These are phyloP conservation scores for Cardiospermum halicacabum DNA, from an alignment of 345 rosid species.

Conservation along the genomic window DNA sequence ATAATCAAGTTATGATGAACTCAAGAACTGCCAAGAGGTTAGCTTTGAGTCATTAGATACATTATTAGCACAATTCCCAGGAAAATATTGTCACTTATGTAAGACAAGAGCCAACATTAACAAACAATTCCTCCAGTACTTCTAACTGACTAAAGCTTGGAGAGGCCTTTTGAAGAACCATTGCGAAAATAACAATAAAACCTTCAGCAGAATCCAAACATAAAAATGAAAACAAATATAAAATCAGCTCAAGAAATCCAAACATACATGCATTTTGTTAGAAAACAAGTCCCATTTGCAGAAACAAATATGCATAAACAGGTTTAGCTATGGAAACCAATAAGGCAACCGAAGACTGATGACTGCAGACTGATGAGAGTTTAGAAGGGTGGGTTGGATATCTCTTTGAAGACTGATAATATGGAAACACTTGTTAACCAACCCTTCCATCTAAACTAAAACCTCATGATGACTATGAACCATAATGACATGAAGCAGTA, in stretches of 20 bases:
- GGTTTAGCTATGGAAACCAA: no score
- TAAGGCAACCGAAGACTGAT: no score
- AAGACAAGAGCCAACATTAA: not conserved
- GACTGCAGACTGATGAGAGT: no score
- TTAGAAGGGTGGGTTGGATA: no score
- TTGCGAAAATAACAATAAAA: not conserved
- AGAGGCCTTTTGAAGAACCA: not conserved
- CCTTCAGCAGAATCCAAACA: not conserved
- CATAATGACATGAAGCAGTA: not conserved
- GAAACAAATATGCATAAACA: no score
- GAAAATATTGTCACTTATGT: not conserved
- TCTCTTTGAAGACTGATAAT: no score
- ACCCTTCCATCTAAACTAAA: no score
- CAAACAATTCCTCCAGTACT: not conserved
- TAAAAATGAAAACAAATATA: not conserved
- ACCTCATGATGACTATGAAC: not conserved
- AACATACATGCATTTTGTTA: no score
- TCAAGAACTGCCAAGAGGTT: not conserved
- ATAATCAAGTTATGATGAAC: not conserved
- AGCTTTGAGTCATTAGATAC: not conserved
- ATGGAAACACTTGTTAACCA: no score
- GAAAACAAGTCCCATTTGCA: not conserved
- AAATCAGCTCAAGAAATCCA: conserved; percentile 3
- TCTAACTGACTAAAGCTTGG: not conserved
- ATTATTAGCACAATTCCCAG: not conserved